Evolutionary conservation across 164 flowering plant genomes (phyloP).

Genomic region (Warburgia ugandensis): DNA sequence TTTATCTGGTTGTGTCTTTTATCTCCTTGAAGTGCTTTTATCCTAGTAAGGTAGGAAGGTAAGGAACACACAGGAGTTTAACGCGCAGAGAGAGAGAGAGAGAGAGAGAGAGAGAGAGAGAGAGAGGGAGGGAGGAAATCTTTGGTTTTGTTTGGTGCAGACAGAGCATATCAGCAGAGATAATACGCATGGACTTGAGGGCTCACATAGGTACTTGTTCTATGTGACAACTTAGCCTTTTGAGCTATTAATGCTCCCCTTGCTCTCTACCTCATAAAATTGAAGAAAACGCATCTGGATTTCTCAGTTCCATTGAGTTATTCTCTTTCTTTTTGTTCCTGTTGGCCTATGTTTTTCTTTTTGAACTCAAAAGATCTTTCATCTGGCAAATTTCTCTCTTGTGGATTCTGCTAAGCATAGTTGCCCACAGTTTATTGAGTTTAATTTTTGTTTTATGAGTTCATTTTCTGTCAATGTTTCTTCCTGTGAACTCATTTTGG

Average conservation of each 20-base stretch:
- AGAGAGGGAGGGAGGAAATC: constrained; percentile 3
- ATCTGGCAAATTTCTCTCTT: not conserved
- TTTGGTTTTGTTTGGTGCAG: constrained; percentile 17
- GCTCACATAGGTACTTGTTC: constrained; percentile 27
- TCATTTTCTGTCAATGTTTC: not conserved
- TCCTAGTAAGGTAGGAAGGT: no score
- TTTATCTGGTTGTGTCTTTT: not conserved
- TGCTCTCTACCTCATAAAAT: constrained; percentile 15
- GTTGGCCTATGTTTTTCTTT: not conserved
- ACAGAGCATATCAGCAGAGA: constrained; percentile 24
- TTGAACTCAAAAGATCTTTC: not conserved
- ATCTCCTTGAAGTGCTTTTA: not conserved
- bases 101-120: constrained; percentile 1
- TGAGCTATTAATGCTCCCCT: constrained; percentile 15
- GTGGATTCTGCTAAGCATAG: not conserved
- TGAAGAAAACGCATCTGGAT: constrained; percentile 6
- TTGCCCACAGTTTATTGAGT: not conserved
- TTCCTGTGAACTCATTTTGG: no score
- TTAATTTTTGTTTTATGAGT: not conserved
- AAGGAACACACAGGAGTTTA: not conserved
- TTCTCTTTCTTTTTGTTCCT: not conserved
- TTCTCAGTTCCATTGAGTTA: not conserved
- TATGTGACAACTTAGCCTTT: constrained; percentile 23
- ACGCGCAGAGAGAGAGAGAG: no score
- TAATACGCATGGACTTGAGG: constrained; percentile 12